Conservation (phyloP, 2,329 filamentous ascomycete genomes). For the Raffaelea albimanens region DNA sequence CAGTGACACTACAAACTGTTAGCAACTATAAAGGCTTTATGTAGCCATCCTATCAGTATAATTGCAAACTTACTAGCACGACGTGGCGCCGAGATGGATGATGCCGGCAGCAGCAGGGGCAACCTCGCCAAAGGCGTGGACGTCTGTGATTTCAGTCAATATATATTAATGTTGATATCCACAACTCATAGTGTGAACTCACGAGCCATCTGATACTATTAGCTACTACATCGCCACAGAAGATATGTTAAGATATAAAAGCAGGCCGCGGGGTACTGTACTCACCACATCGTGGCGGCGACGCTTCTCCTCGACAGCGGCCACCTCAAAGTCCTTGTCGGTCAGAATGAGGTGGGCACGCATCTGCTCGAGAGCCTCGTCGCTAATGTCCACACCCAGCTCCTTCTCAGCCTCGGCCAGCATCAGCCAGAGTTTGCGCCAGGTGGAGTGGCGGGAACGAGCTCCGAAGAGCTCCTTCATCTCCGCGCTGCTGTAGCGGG, state of each 20-base stretch:
- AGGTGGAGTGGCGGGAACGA: slow-evolving; percentile 64
- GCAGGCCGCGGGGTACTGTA: background rate
- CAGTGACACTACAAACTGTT: too few relatives aligned
- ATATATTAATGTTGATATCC: background rate
- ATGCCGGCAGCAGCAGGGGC: slow-evolving; percentile 73
- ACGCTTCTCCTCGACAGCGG: slow-evolving; percentile 66
- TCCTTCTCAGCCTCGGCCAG: slow-evolving; percentile 77
- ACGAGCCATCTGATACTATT: background rate
- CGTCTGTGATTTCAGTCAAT: slow-evolving; percentile 33
- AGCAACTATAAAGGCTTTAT: too few relatives aligned
- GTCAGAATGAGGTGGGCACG: slow-evolving; percentile 40
- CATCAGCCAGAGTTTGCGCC: slow-evolving; percentile 78
- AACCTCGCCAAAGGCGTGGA: slow-evolving; percentile 64
- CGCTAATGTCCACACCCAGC: slow-evolving; percentile 65
- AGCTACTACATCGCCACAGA: too few relatives aligned
- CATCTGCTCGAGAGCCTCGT: slow-evolving; percentile 70
- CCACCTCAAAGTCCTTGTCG: slow-evolving; percentile 59
- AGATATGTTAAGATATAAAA: slow-evolving; percentile 20
- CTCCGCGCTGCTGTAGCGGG: slow-evolving; percentile 63
- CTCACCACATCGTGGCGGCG: slow-evolving; percentile 44
- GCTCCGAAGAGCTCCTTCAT: slow-evolving; percentile 76
- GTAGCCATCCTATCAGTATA: too few relatives aligned
- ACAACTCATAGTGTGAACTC: slow-evolving; percentile 18
- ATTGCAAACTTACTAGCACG: too few relatives aligned
- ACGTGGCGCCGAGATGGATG: slow-evolving; percentile 65